phyloP scores from a whole-genome alignment of 108 stramenopile species.

The Phaeodactylum tricornutum region DNA sequence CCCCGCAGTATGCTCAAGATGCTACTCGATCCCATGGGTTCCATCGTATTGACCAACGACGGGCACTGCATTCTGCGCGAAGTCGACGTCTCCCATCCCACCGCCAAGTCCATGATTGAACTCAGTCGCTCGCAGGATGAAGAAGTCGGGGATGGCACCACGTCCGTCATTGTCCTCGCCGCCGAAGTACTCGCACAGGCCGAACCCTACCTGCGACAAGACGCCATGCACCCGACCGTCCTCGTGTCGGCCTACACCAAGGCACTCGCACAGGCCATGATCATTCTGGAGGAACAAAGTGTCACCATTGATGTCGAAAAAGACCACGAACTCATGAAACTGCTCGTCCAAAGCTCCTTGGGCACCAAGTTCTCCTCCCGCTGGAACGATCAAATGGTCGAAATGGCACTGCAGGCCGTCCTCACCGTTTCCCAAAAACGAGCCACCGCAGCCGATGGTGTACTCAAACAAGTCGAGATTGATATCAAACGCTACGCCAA shows the following conservation, averaged over 20 bases:
- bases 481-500: slow-evolving; percentile 99
- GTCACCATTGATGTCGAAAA: slow-evolving; percentile 75
- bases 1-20: slow-evolving; percentile 99
- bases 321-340: slow-evolving; percentile 76
- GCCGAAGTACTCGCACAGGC: slow-evolving; percentile 97
- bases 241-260: slow-evolving; percentile 93
- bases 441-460: slow-evolving; percentile 6
- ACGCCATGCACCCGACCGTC: slow-evolving; percentile 94
- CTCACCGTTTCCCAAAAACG: slow-evolving; percentile 62
- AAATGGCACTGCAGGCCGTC: slow-evolving; percentile 97
- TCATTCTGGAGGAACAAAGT: slow-evolving; percentile 83
- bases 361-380: slow-evolving; percentile 96
- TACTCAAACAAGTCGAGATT: slow-evolving; percentile 61
- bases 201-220: slow-evolving; percentile 86
- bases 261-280: slow-evolving; percentile 86
- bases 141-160: slow-evolving; percentile 99
- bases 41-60: slow-evolving; percentile 99
- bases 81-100: slow-evolving; percentile 99
- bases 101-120: slow-evolving; percentile 99
- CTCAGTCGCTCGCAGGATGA: slow-evolving; percentile 96
- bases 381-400: slow-evolving; percentile 95
- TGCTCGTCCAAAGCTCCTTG: slow-evolving; percentile 87
- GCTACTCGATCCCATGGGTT: slow-evolving; percentile 99
- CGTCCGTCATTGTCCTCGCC: slow-evolving; percentile 97
- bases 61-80: slow-evolving; percentile 99